A percentile compares a stretch with the other conserved stretches of the same genome.
Evolutionary conservation across 169 alveolate genomes (phyloP).

Genomic region (Plasmodium sp.): DNA sequence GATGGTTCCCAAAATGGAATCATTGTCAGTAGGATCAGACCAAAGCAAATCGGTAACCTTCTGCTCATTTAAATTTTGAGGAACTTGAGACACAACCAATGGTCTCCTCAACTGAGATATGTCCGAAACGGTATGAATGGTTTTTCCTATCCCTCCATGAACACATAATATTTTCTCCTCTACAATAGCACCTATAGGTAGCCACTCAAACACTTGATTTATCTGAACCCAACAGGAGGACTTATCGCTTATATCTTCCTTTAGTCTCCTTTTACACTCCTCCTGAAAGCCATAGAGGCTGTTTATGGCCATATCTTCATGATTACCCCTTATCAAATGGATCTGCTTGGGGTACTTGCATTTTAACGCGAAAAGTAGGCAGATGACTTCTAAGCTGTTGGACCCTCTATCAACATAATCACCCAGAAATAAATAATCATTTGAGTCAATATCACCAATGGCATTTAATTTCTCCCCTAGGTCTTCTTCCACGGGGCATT

Average conservation of each 20-base stretch:
- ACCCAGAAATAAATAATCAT: constrained; percentile 98
- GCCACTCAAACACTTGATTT: constrained; percentile 97
- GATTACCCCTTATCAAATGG: constrained; percentile 98
- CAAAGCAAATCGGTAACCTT: constrained; percentile 89
- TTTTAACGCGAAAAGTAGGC: constrained; percentile 97
- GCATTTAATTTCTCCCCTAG: constrained; percentile 86
- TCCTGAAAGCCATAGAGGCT: constrained; percentile 98
- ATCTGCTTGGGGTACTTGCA: constrained; percentile 97
- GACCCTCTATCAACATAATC: constrained; percentile 99
- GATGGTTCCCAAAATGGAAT: constrained; percentile 96
- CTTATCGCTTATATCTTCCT: constrained; percentile 97
- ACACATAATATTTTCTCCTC: constrained; percentile 98
- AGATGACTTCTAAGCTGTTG: constrained; percentile 92
- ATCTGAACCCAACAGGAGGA: constrained; percentile 95
- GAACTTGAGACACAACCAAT: constrained; percentile 95
- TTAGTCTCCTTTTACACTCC: constrained; percentile 97
- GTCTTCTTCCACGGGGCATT: constrained; percentile 90
- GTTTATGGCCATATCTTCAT: constrained; percentile 99
- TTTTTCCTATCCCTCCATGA: constrained; percentile 99
- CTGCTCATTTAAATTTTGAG: constrained; percentile 89
- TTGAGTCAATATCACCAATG: constrained; percentile 97
- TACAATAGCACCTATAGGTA: constrained; percentile 99
- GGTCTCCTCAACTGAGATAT: constrained; percentile 94
- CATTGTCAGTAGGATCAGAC: constrained; percentile 99
- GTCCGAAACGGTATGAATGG: constrained; percentile 91